Conservation (phyloP, 768 basidiomycete genomes). For the Collybia sp. region DNA sequence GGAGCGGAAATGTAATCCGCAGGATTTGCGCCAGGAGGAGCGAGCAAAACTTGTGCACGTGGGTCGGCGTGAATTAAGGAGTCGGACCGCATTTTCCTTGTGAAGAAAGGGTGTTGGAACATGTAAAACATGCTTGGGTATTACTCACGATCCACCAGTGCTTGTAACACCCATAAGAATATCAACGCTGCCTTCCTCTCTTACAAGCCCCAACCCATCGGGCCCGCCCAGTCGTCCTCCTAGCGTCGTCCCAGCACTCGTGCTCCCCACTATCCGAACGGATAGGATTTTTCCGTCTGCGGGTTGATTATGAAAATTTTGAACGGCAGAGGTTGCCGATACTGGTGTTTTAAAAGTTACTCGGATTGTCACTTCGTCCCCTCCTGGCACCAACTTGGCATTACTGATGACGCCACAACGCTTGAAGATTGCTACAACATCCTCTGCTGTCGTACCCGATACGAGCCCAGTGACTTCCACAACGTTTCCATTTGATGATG, state of each 20-base stretch:
- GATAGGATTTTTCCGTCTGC: conserved; percentile 76
- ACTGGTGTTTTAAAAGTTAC: conserved; percentile 65
- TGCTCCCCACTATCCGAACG: conserved; percentile 57
- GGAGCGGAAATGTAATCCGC: conserved; percentile 40
- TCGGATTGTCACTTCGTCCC: conserved; percentile 51
- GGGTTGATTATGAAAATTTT: conserved; percentile 74
- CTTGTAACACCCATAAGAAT: conserved; percentile 52
- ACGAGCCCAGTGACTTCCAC: conserved; percentile 75
- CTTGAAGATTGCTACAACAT: conserved; percentile 84
- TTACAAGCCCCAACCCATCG: conserved; percentile 48
- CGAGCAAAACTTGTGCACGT: conserved; percentile 64
- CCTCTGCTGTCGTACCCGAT: conserved; percentile 73
- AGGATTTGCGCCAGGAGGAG: conserved; percentile 62
- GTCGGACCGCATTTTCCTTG: conserved; percentile 85
- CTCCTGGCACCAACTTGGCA: conserved; percentile 30
- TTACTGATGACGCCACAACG: conserved; percentile 66
- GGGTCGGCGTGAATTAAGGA: conserved; percentile 56
- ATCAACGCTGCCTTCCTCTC: conserved; percentile 51
- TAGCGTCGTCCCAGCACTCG: conserved; percentile 45
- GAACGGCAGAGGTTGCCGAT: conserved; percentile 62
- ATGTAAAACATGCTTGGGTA: neutral
- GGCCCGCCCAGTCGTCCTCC: conserved; percentile 52
- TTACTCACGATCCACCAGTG: conserved; percentile 52
- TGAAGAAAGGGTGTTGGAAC: neutral
- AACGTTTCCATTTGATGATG: conserved; percentile 49